Evolutionary conservation across 345 rosid species (phyloP).

Genomic region (Populus davidiana): DNA sequence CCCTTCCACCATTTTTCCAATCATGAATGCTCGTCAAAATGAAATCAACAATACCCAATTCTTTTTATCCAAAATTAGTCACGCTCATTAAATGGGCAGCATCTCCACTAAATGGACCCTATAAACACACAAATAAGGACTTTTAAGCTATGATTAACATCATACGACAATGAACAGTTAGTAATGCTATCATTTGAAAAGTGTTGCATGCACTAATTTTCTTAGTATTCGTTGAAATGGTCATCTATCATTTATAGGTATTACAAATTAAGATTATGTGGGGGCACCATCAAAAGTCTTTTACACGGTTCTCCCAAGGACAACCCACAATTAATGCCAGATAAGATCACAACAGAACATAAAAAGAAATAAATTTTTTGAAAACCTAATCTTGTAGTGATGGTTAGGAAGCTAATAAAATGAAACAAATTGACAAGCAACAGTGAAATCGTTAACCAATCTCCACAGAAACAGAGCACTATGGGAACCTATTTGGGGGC

Average conservation of each 20-base stretch:
- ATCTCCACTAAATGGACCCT: neutral
- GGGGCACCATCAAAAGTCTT: too few relatives aligned
- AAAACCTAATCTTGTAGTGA: neutral
- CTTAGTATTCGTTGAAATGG: neutral
- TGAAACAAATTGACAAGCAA: neutral
- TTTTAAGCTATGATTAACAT: neutral
- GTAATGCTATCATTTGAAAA: neutral
- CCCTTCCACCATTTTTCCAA: constrained; percentile 24
- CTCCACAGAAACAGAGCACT: neutral
- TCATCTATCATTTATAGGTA: too few relatives aligned
- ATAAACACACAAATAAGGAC: neutral
- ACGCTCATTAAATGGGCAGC: neutral
- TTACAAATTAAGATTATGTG: too few relatives aligned
- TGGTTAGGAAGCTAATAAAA: neutral
- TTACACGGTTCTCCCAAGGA: too few relatives aligned
- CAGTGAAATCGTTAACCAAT: neutral
- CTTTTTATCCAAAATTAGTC: neutral
- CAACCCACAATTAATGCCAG: neutral
- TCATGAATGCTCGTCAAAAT: constrained; percentile 11
- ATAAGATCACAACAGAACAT: neutral
- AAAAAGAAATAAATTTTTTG: neutral
- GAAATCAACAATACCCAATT: neutral
- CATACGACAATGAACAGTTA: neutral
- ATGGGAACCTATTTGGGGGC: neutral
- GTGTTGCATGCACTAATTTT: neutral